Conservation (phyloP, 176 grass and related monocot species). For the Urochloa ruziziensis region DNA sequence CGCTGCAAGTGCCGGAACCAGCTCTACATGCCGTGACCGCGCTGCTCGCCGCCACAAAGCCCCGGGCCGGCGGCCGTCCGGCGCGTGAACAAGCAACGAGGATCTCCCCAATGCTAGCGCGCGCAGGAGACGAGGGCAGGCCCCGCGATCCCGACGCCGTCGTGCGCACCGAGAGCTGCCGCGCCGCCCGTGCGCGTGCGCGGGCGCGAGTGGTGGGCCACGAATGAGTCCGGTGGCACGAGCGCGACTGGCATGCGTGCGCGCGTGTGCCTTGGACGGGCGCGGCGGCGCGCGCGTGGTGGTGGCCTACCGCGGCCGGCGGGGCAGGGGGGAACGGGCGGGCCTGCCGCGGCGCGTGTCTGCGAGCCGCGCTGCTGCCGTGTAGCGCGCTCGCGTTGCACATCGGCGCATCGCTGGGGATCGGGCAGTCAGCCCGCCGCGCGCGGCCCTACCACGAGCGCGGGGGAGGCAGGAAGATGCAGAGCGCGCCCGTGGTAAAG, state of each 20-base stretch:
- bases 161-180: not conserved
- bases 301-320: not conserved
- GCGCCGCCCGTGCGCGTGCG: not conserved
- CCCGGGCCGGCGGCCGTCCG: not conserved
- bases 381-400: not conserved
- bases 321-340: too few relatives aligned
- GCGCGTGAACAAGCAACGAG: not conserved
- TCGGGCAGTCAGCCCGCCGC: not conserved
- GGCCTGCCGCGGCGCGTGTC: not conserved
- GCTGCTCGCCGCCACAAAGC: not conserved
- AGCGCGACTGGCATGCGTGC: not conserved
- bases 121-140: not conserved
- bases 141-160: not conserved
- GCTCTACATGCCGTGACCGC: conserved; percentile 68
- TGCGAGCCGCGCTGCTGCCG: conserved; percentile 20
- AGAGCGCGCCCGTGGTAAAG: not conserved
- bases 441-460: conserved; percentile 27
- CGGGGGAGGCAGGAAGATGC: not conserved
- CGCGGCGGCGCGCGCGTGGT: not conserved
- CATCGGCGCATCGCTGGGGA: not conserved
- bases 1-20: conserved; percentile 86
- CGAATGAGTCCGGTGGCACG: not conserved
- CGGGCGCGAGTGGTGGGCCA: not conserved
- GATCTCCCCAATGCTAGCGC: not conserved
- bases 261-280: not conserved